Conservation (phyloP, 768 basidiomycete genomes). For the Boletus rubescentipes region DNA sequence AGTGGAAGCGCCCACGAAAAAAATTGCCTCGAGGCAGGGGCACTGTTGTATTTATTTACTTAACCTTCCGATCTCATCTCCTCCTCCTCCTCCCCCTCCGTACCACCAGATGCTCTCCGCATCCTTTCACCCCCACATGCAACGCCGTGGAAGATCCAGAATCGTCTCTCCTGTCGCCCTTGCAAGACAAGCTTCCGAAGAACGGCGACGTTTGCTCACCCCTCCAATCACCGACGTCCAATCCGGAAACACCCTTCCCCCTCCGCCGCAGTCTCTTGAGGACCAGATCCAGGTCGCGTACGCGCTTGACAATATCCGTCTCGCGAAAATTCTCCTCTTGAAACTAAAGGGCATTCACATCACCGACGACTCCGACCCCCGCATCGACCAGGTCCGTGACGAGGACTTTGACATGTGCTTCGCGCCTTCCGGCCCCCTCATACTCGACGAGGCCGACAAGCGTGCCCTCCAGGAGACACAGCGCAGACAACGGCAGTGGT, state of each 20-base stretch:
- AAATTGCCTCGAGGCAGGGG: conserved; percentile 19
- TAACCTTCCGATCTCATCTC: neutral
- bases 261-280: conserved; percentile 44
- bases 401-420: conserved; percentile 44
- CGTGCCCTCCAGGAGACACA: conserved; percentile 40
- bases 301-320: conserved; percentile 63
- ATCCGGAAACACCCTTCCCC: neutral
- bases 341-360: conserved; percentile 61
- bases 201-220: conserved; percentile 27
- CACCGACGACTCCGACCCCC: conserved; percentile 56
- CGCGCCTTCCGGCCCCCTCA: conserved; percentile 37
- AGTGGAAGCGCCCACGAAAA: neutral
- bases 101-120: conserved; percentile 21
- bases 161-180: conserved; percentile 42
- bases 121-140: conserved; percentile 25
- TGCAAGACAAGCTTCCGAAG: conserved; percentile 43
- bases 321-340: conserved; percentile 63
- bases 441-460: conserved; percentile 42
- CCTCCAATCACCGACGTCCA: neutral
- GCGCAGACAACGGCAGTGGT: conserved; percentile 34
- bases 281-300: conserved; percentile 70
- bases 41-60: neutral
- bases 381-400: conserved; percentile 58
- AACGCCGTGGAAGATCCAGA: conserved; percentile 42
- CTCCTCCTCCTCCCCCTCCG: neutral